Base-by-base conservation (phyloP, 1,284 basidiomycete genomes). In the Blastosporella zonata region DNA sequence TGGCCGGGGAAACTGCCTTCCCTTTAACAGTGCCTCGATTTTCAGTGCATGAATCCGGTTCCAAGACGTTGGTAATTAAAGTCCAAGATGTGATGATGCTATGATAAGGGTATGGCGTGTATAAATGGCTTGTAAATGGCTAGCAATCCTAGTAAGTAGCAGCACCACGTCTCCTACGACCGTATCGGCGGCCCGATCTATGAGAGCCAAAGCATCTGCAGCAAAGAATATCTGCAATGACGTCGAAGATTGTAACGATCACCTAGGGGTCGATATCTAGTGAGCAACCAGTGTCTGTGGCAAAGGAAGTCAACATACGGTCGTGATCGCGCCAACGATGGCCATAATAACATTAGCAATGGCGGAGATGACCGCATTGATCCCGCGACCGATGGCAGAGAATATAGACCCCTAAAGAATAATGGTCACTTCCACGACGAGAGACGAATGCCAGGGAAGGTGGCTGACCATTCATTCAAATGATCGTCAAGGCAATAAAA, bases 151-250 rank as follows among this genome's bases (percentile, higher is more conserved):
- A 49, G 4, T 38, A 39, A 15, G 33, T 27, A 4, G 27, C 51
- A 29, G 31, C 49, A 21, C 41, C 58, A 7, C 43, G 51, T 35
- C 46, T 55, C 52, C 52, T 61, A 29, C 61, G 55, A 36, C 69
- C 67, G 0, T 64, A 60, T 27, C 74, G 64, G 15, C 65, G 60
- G 2, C 64, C 59, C n/a, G 64, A 57, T 45, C 74, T 69, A 13
- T 73, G 61, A 9, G 67, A 65, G n/a, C 72, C 70, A 53, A 60
- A 71, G 63, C 79, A 83, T 58, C 76, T 69, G 65, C 81, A 84
- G 66, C 81, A 84, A 3, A 84, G 63, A 48, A 83, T 82, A 56
- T 82, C 80, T 44, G 67, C 56, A 53, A 84, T 81, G 38, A 81
- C 62, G 55, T 82, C 71, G 59, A 81, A 79, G 49, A 83, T 83